phyloP scores from a whole-genome alignment of 306 rosid species.

The Dryas drummondii region DNA sequence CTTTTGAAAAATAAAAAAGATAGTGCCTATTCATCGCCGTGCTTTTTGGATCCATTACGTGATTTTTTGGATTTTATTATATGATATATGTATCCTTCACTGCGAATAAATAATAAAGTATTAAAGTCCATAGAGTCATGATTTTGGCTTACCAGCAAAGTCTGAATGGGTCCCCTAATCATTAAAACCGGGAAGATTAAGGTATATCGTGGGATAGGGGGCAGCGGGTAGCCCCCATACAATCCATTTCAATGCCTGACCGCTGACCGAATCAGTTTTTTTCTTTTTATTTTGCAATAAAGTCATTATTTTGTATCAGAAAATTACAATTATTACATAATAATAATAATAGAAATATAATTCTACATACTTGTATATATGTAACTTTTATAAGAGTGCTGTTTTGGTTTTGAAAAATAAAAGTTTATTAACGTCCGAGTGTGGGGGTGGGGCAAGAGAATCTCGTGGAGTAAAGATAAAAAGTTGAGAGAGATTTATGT shows the following conservation, averaged over 20 bases:
- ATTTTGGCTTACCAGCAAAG: conserved; percentile 87
- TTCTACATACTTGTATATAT: no score
- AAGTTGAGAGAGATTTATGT: conserved; percentile 51
- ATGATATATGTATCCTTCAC: not conserved
- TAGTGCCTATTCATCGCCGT: conserved; percentile 65
- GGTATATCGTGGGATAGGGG: conserved; percentile 45
- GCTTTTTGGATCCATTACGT: conserved; percentile 62
- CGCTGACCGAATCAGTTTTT: no score
- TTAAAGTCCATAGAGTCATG: conserved; percentile 60
- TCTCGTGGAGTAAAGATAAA: conserved; percentile 32
- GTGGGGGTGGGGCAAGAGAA: conserved; percentile 20
- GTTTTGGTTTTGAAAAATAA: not conserved
- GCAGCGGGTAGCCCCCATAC: conserved; percentile 39
- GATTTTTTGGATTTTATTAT: conserved; percentile 2
- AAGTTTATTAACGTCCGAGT: not conserved
- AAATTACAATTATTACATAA: not conserved
- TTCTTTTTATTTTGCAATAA: no score
- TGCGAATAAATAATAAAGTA: conserved; percentile 22
- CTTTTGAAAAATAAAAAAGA: not conserved
- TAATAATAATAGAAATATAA: not conserved
- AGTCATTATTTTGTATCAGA: not conserved
- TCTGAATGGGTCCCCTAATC: conserved; percentile 71
- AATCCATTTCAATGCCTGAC: no score
- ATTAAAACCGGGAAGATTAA: conserved; percentile 54
- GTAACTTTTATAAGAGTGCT: no score